These are phyloP conservation scores for Aspergillus quadricinctus DNA, from an alignment of 2,329 filamentous ascomycete genomes.

Conservation along the genomic window DNA sequence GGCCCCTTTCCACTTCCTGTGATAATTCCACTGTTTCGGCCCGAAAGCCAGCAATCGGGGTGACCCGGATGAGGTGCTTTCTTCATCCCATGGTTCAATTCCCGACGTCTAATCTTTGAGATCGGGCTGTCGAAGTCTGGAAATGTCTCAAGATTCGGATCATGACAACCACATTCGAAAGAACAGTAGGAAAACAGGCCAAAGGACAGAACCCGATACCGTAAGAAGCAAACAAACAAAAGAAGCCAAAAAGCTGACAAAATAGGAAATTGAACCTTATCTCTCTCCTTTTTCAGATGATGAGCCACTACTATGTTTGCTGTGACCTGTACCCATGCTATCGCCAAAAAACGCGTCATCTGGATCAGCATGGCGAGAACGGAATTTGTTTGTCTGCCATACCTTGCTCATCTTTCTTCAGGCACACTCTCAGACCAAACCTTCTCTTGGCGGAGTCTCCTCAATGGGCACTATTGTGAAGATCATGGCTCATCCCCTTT, in stretches of 20 bases:
- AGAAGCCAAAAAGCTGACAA: not conserved
- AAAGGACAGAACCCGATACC: not conserved
- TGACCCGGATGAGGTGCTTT: not conserved
- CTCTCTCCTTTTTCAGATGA: not conserved
- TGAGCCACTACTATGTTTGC: not conserved
- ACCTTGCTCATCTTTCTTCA: not conserved
- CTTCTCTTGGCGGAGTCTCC: slow-evolving; percentile 13
- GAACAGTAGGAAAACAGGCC: not conserved
- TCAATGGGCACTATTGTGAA: slow-evolving; percentile 2
- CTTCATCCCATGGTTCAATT: not conserved
- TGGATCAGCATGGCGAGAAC: not conserved
- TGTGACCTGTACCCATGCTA: not conserved
- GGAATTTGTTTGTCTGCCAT: not conserved
- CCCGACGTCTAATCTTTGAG: not conserved
- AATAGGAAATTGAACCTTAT: not conserved
- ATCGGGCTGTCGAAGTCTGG: not conserved
- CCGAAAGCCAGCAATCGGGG: not conserved
- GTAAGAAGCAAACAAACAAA: not conserved
- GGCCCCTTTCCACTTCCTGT: not conserved
- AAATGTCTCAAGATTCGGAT: not conserved
- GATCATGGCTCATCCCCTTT: slow-evolving; percentile 14
- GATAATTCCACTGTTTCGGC: not conserved
- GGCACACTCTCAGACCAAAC: not conserved
- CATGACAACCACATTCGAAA: not conserved
- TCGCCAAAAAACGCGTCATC: not conserved